Conservation (phyloP, 2,329 filamentous ascomycete species). For the Talaromyces sp. region DNA sequence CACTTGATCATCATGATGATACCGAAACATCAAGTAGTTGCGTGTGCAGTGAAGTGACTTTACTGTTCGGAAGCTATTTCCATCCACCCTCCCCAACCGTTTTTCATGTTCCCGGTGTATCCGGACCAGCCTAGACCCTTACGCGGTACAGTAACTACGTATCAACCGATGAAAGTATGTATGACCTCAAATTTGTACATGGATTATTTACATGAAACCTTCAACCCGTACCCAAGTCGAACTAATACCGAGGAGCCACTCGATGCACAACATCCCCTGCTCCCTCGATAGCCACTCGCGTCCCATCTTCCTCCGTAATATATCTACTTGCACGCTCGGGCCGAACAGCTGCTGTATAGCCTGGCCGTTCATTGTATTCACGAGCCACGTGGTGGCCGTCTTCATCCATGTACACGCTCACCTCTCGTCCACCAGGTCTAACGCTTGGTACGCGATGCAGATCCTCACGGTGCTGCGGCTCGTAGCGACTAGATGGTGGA, state of each 20-base stretch:
- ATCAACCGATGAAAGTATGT: not conserved
- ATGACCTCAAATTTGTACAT: not conserved
- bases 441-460: conserved; percentile 43
- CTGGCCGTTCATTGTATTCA: conserved; percentile 50
- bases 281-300: conserved; percentile 33
- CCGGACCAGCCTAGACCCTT: not conserved
- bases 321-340: conserved; percentile 33
- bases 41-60: not conserved
- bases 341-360: conserved; percentile 41
- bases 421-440: conserved; percentile 43
- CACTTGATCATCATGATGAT: conserved; percentile 6
- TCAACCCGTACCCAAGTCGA: not conserved
- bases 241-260: conserved; percentile 36
- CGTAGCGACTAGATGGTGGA: conserved; percentile 50
- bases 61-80: conserved; percentile 4
- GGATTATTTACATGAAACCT: conserved; percentile 1
- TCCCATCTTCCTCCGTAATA: conserved; percentile 38
- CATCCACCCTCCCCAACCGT: conserved; percentile 2
- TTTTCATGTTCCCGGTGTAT: conserved; percentile 12
- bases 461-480: conserved; percentile 39
- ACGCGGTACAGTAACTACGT: not conserved
- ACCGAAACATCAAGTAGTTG: not conserved
- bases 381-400: conserved; percentile 38
- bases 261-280: conserved; percentile 34
- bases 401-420: conserved; percentile 46